A percentile compares a stretch with the other conserved stretches of the same genome.
Conservation (phyloP, 768 basidiomycete species). For the Mycena haematopus region DNA sequence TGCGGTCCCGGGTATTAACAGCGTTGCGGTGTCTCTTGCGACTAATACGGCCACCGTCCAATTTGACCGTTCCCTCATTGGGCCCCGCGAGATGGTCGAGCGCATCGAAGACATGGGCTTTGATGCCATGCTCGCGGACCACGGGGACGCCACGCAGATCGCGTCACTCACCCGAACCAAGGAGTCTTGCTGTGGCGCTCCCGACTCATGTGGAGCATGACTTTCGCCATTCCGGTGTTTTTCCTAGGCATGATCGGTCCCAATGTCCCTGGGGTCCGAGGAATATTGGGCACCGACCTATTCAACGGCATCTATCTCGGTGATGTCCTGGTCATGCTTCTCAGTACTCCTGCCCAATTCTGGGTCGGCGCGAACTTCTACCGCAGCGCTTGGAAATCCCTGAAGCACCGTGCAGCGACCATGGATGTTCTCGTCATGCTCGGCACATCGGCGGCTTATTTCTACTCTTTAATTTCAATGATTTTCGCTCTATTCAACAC, state of each 20-base stretch:
- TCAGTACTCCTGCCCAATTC: conserved; percentile 93
- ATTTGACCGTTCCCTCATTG: conserved; percentile 76
- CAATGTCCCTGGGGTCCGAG: conserved; percentile 64
- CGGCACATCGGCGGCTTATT: conserved; percentile 92
- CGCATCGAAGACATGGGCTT: conserved; percentile 89
- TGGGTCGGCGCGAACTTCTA: conserved; percentile 92
- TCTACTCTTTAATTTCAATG: conserved; percentile 83
- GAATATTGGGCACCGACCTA: conserved; percentile 57
- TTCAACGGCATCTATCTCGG: conserved; percentile 79
- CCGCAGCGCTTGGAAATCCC: conserved; percentile 85
- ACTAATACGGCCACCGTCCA: conserved; percentile 77
- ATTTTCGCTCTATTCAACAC: conserved; percentile 67
- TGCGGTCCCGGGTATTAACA: conserved; percentile 73
- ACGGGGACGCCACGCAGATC: conserved; percentile 83
- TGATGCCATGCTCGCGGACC: conserved; percentile 84
- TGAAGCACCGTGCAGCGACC: conserved; percentile 88
- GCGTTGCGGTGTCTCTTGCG: conserved; percentile 75
- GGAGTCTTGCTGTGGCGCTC: conserved; percentile 91
- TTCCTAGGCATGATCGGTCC: conserved; percentile 87
- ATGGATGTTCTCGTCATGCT: conserved; percentile 99
- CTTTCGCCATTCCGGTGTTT: conserved; percentile 94
- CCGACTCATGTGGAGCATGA: conserved; percentile 74
- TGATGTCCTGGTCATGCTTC: conserved; percentile 73
- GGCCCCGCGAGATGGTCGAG: conserved; percentile 88
- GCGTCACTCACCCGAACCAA: conserved; percentile 86